Percentiles rank a stretch among this genome's conserved stretches.
phyloP scores from a whole-genome alignment of 164 flowering plant species.

The Malania oleifera region DNA sequence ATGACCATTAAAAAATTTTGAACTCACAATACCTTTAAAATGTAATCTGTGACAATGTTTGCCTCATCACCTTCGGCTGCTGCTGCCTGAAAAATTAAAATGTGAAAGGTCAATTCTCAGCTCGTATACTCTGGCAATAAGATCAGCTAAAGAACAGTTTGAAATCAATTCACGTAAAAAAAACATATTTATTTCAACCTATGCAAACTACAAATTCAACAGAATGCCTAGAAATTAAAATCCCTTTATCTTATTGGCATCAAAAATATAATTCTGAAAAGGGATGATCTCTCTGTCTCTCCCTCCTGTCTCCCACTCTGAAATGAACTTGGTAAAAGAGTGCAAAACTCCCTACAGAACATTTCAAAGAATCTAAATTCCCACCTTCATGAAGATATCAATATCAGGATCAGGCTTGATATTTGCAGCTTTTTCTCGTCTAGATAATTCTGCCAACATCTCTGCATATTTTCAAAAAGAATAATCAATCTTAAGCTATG shows the following conservation, averaged over 20 bases:
- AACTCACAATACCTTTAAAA: slow-evolving; percentile 40
- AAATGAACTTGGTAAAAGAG: not conserved
- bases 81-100: slow-evolving; percentile 22
- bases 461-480: slow-evolving; percentile 31
- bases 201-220: too few species aligned
- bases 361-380: not conserved
- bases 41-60: slow-evolving; percentile 40
- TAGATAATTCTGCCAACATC: slow-evolving; percentile 57
- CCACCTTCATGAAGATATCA: slow-evolving; percentile 75
- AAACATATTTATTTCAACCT: too few species aligned
- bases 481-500: not conserved
- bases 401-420: slow-evolving; percentile 67
- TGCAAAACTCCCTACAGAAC: not conserved
- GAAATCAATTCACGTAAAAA: too few species aligned
- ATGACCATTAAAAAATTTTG: not conserved
- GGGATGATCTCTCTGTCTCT: not conserved
- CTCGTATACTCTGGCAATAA: too few species aligned
- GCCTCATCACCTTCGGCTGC: slow-evolving; percentile 41
- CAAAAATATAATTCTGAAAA: not conserved
- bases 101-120: too few species aligned
- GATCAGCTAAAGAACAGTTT: too few species aligned
- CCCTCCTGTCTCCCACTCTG: not conserved
- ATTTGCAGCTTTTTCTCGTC: slow-evolving; percentile 63
- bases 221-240: not conserved
- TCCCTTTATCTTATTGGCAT: not conserved